Conservation (phyloP, 805 yeast genomes). For the Sugiyamaella valdiviana region DNA sequence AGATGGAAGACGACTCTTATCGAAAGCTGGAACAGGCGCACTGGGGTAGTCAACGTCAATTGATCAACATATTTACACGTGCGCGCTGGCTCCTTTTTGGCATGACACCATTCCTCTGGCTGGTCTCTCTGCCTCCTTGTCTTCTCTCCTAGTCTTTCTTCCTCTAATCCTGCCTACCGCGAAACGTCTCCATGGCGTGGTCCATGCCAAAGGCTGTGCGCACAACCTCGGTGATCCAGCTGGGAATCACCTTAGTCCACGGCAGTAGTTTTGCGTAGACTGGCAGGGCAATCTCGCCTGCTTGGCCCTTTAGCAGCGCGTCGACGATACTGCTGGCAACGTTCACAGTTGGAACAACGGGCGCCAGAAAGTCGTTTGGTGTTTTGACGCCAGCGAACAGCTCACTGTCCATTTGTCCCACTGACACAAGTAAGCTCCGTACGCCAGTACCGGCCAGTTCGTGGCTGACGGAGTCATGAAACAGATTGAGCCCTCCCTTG, state of each 20-base stretch:
- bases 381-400: slow-evolving; percentile 72
- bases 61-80: too few species aligned
- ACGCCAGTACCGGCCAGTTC: slow-evolving; percentile 47
- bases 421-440: slow-evolving; percentile 69
- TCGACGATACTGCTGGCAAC: slow-evolving; percentile 58
- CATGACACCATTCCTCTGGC: not conserved
- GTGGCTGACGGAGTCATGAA: slow-evolving; percentile 73
- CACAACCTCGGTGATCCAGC: slow-evolving; percentile 9
- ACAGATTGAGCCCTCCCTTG: slow-evolving; percentile 75
- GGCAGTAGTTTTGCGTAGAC: slow-evolving; percentile 15
- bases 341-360: slow-evolving; percentile 60
- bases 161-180: not conserved
- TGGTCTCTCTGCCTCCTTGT: too few species aligned
- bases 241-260: slow-evolving; percentile 13
- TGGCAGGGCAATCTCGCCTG: slow-evolving; percentile 18
- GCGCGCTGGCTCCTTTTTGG: not conserved
- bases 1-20: too few species aligned
- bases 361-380: slow-evolving; percentile 73
- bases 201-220: slow-evolving; percentile 17
- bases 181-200: slow-evolving; percentile 14
- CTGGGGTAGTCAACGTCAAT: too few species aligned
- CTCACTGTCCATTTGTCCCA: slow-evolving; percentile 75
- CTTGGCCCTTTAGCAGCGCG: slow-evolving; percentile 50
- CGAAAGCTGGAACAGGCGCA: too few species aligned
- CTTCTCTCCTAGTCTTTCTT: not conserved